These are phyloP conservation scores for Isatis lusitanica DNA, from an alignment of 441 rosid species.

Conservation along the genomic window DNA sequence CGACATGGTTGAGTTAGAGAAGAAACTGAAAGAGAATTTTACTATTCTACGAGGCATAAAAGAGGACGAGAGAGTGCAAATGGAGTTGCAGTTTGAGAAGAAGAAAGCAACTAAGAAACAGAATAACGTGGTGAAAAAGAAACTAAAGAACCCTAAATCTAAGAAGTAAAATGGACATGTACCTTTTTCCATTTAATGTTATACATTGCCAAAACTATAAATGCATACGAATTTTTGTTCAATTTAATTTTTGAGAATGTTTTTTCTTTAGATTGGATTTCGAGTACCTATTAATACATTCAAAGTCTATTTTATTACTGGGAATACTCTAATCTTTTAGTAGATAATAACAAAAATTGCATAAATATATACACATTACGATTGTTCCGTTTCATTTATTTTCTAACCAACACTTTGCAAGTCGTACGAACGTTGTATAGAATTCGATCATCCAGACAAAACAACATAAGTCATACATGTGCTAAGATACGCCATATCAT, in stretches of 20 bases:
- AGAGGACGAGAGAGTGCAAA: constrained; percentile 62
- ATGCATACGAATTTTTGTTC: background rate
- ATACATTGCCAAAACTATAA: background rate
- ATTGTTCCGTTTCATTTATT: background rate
- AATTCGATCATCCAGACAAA: background rate
- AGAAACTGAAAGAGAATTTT: constrained; percentile 60
- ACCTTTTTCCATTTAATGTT: background rate
- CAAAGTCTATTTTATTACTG: background rate
- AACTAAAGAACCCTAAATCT: constrained; percentile 28
- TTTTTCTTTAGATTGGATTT: background rate
- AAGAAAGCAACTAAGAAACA: constrained; percentile 40
- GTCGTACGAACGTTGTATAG: background rate
- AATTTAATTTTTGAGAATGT: background rate
- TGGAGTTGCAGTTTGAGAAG: constrained; percentile 48
- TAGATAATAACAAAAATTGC: background rate
- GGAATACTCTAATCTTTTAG: background rate
- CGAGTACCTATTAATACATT: too few relatives aligned
- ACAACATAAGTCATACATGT: constrained; percentile 18
- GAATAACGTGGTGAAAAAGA: constrained; percentile 38
- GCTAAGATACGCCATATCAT: constrained; percentile 18
- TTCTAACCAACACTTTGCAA: background rate
- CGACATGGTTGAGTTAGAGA: constrained; percentile 52
- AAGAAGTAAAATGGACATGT: constrained; percentile 20
- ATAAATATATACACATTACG: background rate
- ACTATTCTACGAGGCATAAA: constrained; percentile 49